These are phyloP conservation scores for Trematosphaeria pertusa DNA, from an alignment of 2,329 filamentous ascomycete genomes.

Conservation along the genomic window DNA sequence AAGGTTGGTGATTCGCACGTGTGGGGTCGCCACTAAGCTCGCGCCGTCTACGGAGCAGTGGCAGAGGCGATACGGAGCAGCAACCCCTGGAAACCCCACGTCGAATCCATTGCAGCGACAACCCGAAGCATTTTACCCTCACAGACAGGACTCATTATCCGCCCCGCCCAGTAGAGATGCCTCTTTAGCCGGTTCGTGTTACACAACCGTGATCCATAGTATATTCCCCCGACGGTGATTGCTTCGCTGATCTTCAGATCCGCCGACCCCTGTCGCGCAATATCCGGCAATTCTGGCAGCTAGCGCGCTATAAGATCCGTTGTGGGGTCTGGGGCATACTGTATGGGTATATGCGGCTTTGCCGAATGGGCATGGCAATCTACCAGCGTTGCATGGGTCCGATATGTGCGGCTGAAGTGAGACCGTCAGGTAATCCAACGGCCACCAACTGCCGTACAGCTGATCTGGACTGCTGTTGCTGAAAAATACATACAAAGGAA, in stretches of 20 bases:
- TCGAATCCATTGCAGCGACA: neutral
- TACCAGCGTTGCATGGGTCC: conserved; percentile 4
- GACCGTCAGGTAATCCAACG: neutral
- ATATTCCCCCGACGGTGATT: neutral
- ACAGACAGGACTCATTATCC: neutral
- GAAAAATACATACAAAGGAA: conserved; percentile 28
- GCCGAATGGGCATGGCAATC: conserved; percentile 4
- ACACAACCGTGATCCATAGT: neutral
- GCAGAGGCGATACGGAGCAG: neutral
- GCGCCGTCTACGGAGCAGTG: conserved; percentile 24
- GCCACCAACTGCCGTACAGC: conserved; percentile 6
- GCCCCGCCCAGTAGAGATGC: conserved; percentile 3
- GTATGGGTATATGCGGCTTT: no score
- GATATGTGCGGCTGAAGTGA: conserved; percentile 10
- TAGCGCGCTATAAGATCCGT: conserved; percentile 8
- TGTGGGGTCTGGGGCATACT: conserved; percentile 13
- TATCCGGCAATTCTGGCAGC: conserved; percentile 15
- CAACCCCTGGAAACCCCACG: conserved; percentile 5
- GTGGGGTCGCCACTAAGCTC: conserved; percentile 13
- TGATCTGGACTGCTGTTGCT: conserved; percentile 21
- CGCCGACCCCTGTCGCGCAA: conserved; percentile 3
- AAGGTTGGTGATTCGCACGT: conserved; percentile 15
- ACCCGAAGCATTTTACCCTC: neutral
- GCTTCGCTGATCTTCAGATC: neutral
- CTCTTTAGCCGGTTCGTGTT: conserved; percentile 8